Percentiles rank a stretch among this genome's conserved stretches.
phyloP scores from a whole-genome alignment of 106 monocot genomes.

The Posidonia australis region DNA sequence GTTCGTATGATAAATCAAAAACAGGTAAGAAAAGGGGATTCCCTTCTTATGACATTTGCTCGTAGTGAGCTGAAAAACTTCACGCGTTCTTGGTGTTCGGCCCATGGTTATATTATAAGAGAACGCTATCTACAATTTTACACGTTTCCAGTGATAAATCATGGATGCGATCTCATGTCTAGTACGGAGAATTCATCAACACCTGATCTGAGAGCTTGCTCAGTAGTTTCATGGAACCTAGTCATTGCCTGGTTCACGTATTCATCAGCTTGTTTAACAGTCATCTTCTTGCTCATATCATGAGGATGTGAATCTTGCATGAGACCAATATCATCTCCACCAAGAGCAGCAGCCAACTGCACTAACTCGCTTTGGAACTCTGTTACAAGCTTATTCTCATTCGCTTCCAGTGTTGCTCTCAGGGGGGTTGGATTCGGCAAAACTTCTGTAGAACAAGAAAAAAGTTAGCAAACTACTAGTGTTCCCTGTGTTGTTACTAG shows the following conservation, averaged over 20 bases:
- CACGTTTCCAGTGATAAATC: not conserved
- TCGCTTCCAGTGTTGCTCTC: slow-evolving; percentile 18
- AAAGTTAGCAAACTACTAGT: not conserved
- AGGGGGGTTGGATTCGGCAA: slow-evolving; percentile 36
- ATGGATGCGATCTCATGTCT: slow-evolving; percentile 15
- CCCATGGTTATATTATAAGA: not conserved
- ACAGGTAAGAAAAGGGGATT: not conserved
- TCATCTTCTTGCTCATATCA: slow-evolving; percentile 42
- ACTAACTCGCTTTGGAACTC: slow-evolving; percentile 72
- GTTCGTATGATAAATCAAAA: too few relatives aligned
- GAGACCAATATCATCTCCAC: slow-evolving; percentile 27
- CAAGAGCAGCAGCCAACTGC: slow-evolving; percentile 37
- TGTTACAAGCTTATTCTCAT: slow-evolving; percentile 30
- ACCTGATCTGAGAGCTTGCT: slow-evolving; percentile 23
- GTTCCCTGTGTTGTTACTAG: not conserved
- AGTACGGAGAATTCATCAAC: slow-evolving; percentile 34
- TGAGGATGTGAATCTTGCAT: not conserved
- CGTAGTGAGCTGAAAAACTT: not conserved
- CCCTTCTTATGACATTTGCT: not conserved
- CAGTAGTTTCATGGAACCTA: slow-evolving; percentile 42
- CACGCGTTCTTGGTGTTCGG: not conserved
- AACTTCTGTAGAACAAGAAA: slow-evolving; percentile 20
- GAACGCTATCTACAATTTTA: not conserved
- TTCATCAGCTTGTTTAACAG: slow-evolving; percentile 47
- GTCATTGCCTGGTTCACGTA: slow-evolving; percentile 40